Conservation (phyloP, 495 filamentous ascomycete species). For the Hypoxylon cercidicola region DNA sequence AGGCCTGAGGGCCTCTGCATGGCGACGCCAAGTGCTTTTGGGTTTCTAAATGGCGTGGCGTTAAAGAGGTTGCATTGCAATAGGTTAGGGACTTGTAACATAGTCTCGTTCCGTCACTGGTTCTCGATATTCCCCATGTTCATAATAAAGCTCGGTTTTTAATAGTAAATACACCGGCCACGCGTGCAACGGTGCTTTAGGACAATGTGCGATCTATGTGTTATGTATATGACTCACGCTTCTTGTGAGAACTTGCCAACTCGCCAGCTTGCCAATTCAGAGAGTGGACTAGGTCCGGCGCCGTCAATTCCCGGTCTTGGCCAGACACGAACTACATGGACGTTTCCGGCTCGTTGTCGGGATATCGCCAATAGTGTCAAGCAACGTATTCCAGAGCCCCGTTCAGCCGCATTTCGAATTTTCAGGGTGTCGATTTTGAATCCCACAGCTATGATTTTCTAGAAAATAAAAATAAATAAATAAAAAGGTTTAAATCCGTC, state of each 20-base stretch:
- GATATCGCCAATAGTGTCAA: neutral
- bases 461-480: no score
- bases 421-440: no score
- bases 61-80: slow-evolving; percentile 15
- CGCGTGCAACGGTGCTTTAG: neutral
- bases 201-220: neutral
- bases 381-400: slow-evolving; percentile 1
- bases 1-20: slow-evolving; percentile 30
- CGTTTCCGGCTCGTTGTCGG: neutral
- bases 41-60: slow-evolving; percentile 3
- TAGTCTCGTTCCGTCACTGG: neutral
- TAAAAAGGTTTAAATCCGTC: no score
- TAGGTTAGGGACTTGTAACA: slow-evolving; percentile 13
- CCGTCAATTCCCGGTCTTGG: neutral
- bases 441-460: no score
- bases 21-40: slow-evolving; percentile 2
- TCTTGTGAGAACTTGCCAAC: no score
- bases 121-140: slow-evolving; percentile 27
- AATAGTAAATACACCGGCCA: neutral
- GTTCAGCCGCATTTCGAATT: neutral
- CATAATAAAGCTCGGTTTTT: slow-evolving; percentile 3
- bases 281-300: no score
- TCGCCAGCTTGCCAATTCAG: no score
- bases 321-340: neutral
- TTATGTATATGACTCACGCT: neutral